phyloP scores from a whole-genome alignment of 2,329 filamentous ascomycete genomes.

The Epichloe uncinata region DNA sequence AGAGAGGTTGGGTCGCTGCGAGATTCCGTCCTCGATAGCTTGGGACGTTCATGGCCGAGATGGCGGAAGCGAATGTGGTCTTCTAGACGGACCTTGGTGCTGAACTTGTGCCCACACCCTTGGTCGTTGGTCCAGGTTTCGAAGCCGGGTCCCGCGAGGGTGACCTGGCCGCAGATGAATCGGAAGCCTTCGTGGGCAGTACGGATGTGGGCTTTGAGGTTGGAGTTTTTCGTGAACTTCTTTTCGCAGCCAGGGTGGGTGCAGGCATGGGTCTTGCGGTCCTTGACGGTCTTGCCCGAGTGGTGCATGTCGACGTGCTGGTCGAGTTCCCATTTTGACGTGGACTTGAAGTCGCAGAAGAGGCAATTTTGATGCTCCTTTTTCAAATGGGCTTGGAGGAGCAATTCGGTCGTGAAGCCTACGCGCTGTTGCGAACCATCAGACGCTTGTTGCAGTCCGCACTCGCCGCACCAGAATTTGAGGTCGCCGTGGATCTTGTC shows the following conservation, averaged over 20 bases:
- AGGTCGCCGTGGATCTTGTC: slow-evolving; percentile 55
- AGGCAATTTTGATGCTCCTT: slow-evolving; percentile 62
- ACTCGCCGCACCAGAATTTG: slow-evolving; percentile 68
- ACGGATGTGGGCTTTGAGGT: slow-evolving; percentile 66
- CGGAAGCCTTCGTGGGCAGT: slow-evolving; percentile 63
- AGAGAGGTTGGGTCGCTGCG: slow-evolving; percentile 14
- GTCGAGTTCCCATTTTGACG: slow-evolving; percentile 53
- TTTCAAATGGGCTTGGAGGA: slow-evolving; percentile 61
- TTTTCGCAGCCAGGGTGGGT: slow-evolving; percentile 55
- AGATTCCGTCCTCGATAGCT: slow-evolving; percentile 12
- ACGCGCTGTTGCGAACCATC: slow-evolving; percentile 29
- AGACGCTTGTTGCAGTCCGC: slow-evolving; percentile 29
- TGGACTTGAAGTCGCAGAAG: slow-evolving; percentile 58
- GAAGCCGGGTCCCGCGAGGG: slow-evolving; percentile 44
- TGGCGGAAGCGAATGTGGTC: slow-evolving; percentile 79
- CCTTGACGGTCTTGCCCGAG: slow-evolving; percentile 45
- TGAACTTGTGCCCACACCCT: slow-evolving; percentile 64
- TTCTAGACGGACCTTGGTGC: slow-evolving; percentile 64
- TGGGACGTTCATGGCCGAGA: slow-evolving; percentile 40
- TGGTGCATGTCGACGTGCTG: slow-evolving; percentile 71
- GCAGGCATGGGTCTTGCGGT: slow-evolving; percentile 55
- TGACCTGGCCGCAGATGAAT: slow-evolving; percentile 65
- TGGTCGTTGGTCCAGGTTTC: slow-evolving; percentile 49
- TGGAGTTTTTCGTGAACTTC: slow-evolving; percentile 71
- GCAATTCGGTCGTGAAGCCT: slow-evolving; percentile 57